phyloP scores from a whole-genome alignment of 2,329 filamentous ascomycete genomes.

The Hypocrella siamensis region DNA sequence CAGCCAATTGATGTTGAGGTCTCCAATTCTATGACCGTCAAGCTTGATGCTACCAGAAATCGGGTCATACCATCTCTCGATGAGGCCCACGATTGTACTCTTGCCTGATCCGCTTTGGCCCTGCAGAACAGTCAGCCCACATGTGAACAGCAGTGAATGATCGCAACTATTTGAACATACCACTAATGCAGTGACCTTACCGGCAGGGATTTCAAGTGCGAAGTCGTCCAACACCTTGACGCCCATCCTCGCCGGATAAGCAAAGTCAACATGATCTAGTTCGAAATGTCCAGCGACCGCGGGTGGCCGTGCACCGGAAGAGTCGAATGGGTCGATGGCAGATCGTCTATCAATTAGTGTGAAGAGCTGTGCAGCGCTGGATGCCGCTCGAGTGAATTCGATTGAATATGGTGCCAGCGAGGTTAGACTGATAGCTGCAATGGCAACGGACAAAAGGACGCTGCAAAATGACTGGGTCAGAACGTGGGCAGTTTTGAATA shows the following conservation, averaged over 20 bases:
- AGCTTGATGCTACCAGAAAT: constrained; percentile 17
- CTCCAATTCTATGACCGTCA: constrained; percentile 16
- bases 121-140: constrained; percentile 5
- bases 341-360: constrained; percentile 21
- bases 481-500: too few species aligned
- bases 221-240: constrained; percentile 25
- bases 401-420: constrained; percentile 20
- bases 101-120: constrained; percentile 22
- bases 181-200: constrained; percentile 27
- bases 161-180: constrained; percentile 9
- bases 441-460: constrained; percentile 22
- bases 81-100: constrained; percentile 21
- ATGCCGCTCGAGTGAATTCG: constrained; percentile 21
- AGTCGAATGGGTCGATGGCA: constrained; percentile 18
- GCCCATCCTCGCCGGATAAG: constrained; percentile 28
- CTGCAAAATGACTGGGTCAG: too few species aligned
- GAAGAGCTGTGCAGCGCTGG: constrained; percentile 19
- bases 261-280: constrained; percentile 24
- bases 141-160: not conserved
- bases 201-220: constrained; percentile 24
- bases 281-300: constrained; percentile 17
- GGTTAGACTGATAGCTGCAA: constrained; percentile 20
- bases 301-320: constrained; percentile 13
- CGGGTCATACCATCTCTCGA: constrained; percentile 24
- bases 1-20: constrained; percentile 22